A percentile compares a stretch with the other conserved stretches of the same genome.
These are phyloP conservation scores for Cornus suecica DNA, from an alignment of 148 eudicot species.

Conservation along the genomic window DNA sequence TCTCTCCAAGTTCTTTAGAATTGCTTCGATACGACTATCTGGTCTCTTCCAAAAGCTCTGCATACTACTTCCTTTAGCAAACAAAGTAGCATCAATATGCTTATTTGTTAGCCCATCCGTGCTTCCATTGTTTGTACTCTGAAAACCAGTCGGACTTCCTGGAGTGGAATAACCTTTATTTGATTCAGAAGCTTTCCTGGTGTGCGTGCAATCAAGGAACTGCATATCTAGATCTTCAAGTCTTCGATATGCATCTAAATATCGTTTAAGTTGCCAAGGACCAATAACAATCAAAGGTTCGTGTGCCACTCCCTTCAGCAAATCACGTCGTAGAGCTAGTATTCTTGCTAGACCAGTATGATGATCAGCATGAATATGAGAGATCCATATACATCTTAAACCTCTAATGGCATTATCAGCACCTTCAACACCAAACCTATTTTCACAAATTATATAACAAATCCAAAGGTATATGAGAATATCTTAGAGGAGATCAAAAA, in stretches of 20 bases:
- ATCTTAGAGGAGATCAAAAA: not conserved
- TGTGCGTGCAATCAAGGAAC: constrained; percentile 85
- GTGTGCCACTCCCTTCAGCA: constrained; percentile 62
- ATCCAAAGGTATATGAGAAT: not conserved
- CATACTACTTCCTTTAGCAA: constrained; percentile 70
- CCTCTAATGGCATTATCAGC: constrained; percentile 76
- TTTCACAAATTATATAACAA: not conserved
- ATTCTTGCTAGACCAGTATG: constrained; percentile 94
- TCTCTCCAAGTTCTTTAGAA: constrained; percentile 40
- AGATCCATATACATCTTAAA: constrained; percentile 84
- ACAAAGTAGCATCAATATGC: constrained; percentile 41
- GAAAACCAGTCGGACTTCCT: constrained; percentile 13
- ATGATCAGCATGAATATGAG: constrained; percentile 99
- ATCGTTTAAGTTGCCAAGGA: constrained; percentile 73
- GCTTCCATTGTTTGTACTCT: not conserved
- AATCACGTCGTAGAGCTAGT: constrained; percentile 77
- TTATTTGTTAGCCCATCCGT: not conserved
- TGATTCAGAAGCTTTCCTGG: constrained; percentile 59
- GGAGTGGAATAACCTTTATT: constrained; percentile 16
- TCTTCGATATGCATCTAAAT: constrained; percentile 78
- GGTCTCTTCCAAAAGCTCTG: constrained; percentile 69
- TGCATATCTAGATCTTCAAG: constrained; percentile 87
- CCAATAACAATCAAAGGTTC: constrained; percentile 80
- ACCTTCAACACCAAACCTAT: constrained; percentile 83
- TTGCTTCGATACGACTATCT: constrained; percentile 38